Evolutionary conservation across 2,329 filamentous ascomycete species (phyloP).

Genomic region (Penicillium concentricum): DNA sequence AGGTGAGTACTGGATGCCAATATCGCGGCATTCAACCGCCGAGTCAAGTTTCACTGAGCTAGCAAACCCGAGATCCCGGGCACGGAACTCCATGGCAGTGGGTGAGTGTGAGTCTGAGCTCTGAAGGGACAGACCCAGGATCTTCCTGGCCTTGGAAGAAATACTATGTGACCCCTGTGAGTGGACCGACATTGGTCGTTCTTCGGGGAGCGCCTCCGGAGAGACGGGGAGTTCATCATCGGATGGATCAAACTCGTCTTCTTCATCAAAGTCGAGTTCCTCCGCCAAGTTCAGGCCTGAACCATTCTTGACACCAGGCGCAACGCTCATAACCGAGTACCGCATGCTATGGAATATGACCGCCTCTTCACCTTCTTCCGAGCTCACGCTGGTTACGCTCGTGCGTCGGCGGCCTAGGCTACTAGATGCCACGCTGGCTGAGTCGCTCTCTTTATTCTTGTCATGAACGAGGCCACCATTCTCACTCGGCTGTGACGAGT

Average conservation of each 20-base stretch:
- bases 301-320: slow-evolving; percentile 56
- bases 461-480: slow-evolving; percentile 63
- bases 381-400: slow-evolving; percentile 54
- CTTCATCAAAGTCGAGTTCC: slow-evolving; percentile 82
- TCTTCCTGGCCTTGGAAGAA: slow-evolving; percentile 44
- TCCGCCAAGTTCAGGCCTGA: slow-evolving; percentile 77
- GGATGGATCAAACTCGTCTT: slow-evolving; percentile 62
- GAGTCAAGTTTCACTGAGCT: slow-evolving; percentile 51
- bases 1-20: slow-evolving; percentile 79
- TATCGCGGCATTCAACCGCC: slow-evolving; percentile 64
- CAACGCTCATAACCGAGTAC: slow-evolving; percentile 67
- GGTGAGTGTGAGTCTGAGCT: slow-evolving; percentile 26
- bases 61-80: slow-evolving; percentile 31
- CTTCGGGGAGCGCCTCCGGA: slow-evolving; percentile 45
- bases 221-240: slow-evolving; percentile 66
- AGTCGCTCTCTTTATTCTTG: slow-evolving; percentile 62
- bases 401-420: slow-evolving; percentile 62
- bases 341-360: slow-evolving; percentile 59
- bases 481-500: slow-evolving; percentile 51
- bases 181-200: slow-evolving; percentile 42
- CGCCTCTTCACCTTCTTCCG: slow-evolving; percentile 50
- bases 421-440: slow-evolving; percentile 69
- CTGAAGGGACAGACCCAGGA: slow-evolving; percentile 46
- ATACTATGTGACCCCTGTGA: slow-evolving; percentile 38
- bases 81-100: slow-evolving; percentile 26